Evolutionary conservation across 1,284 basidiomycete species (phyloP), one percentile per base, ranked within the genome.

Genomic region (Leccinum griseonigrum): DNA sequence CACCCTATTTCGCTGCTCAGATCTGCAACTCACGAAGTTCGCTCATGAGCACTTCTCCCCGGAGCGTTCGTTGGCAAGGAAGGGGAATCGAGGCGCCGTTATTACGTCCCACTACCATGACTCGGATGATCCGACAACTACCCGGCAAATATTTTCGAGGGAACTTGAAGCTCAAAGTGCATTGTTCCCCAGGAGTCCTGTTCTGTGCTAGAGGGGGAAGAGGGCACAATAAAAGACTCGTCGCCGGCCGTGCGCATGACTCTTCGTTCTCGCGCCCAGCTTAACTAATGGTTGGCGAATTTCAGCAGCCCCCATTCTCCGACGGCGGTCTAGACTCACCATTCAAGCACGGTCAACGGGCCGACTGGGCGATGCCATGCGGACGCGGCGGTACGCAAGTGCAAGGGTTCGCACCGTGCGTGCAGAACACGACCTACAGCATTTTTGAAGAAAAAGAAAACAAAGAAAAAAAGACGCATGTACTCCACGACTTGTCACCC

Each of bases 401-500:
- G 38, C 58, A 65, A 64, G 52, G 36, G 14, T 38, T 38, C 54
- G 63, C 66, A 54, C 28, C 22, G 22, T 48, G 46, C 22, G 60
- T 52, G 55, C 60, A 62, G 50, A 34, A 58, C 46, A 67, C 58
- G 64, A 60, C 54, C 46, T 51, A 48, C 29, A 58, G 55, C 34
- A 40, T 28, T 28, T 28, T 28, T 11, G 22, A 48, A 18, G 48
- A 56, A 56, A 48, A 48, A 26, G 16, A 52, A 52, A 52, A 28
- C 50, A 29, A 51, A 16, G 3, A 26, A 16, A 64, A 54, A 48
- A 60, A 54, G 40, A 53, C 68, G 60, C 68, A 64, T 69, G 68
- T 66, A 53, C 38, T 22, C 66, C 68, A 69, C 68, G 71, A 70
- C 69, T 31, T 48, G 14, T 48, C 46, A 48, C 46, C 36, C 59